Base-by-base conservation (phyloP, 495 filamentous ascomycete species). In the Eremomyces bilateralis region DNA sequence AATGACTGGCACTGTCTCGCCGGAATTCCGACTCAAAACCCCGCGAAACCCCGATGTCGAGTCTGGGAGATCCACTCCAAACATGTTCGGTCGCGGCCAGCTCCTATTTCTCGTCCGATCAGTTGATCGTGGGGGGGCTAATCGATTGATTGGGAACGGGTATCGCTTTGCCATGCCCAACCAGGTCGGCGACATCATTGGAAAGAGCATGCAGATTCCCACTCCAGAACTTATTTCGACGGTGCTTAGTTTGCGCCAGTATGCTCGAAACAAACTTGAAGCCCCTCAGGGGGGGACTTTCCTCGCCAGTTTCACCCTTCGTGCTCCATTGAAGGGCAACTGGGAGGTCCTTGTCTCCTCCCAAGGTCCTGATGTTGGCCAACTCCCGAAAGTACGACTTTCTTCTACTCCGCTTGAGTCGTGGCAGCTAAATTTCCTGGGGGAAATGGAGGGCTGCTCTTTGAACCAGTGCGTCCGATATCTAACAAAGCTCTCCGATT, bases 41-140 rank as follows among this genome's bases (percentile, higher is more conserved):
- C 33, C 33, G 11, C 16, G 16, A 35, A 22, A 18, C 12, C 25
- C 33, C 33, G 24, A 13, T 27, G 24, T 27, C 13, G 24, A 6
- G 24, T 13, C 37, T 6, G 43, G 41, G 15, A 34, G 6, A 21
- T 37, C 35, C 28, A 37, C 6, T 6, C 25, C 25, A 34, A 34
- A 15, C 11, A 27, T 42, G 38, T 61, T 54, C 15, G 69, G 73
- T 4, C 70, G 66, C 33, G 81, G 81, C 3, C 75, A 83, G 35
- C 53, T 84, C 32, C 66, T 93, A 42, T 84, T 90, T 41, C 62
- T 85, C 15, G 74, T 84, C n/a, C 74, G 74, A 11, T 62, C 61
- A 21, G 58, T 78, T 2, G 60, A 65, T 19, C 62, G 56, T 34
- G 52, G 57, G 0, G 76, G 75, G 13, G 62, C 67, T 4, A 52